Evolutionary conservation across 164 flowering plant genomes (phyloP), one percentile per base, ranked within the genome.

Genomic region (Nelumbo lutea): DNA sequence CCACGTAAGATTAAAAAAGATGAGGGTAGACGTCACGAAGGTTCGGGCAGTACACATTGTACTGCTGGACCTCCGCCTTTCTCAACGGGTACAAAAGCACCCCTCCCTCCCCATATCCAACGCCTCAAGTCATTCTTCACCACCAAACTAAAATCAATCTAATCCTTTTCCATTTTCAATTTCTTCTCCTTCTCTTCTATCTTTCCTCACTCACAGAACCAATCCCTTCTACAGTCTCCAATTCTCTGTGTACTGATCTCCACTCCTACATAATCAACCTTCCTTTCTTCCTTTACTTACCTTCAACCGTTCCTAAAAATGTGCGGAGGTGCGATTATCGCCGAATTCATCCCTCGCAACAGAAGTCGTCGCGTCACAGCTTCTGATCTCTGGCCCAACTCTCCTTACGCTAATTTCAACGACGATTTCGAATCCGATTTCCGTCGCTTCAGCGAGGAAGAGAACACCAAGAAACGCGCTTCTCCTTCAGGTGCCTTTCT

Each of bases 271-370:
- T 27, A 27, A 27, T 27, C 27, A 27, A 27, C 27, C 27, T 27
- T 27, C 27, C 27, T 27, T 27, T 27, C 27, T 27, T 27, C 27
- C 0, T 27, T 27, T 27, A 27, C 27, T 27, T 27, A 27, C 8
- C 0, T 27, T 3, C 44, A 27, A 10, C 55, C 13, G 3, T 51
- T 10, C 9, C 11, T 51, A 9, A 73, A 57, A 62, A 91, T 92
- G 97, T 91, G 97, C 76, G 87, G 96, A n/a, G 84, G 84, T 56
- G 81, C 84, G 41, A 78, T 81, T 58, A 72, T 81, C 42, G 4
- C 71, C 56, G 79, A 74, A 39, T 56, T 72, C 71, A 74, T 81
- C 45, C 75, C 77, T 42, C 76, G 76, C 15, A 70, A 61, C 59
- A 15, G 72, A 1, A 57, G 61, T 61, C 81, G 78, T 59, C 71